Base-by-base conservation (phyloP, 225 moss, liverwort and hornwort species). In the Polytrichum formosum region DNA sequence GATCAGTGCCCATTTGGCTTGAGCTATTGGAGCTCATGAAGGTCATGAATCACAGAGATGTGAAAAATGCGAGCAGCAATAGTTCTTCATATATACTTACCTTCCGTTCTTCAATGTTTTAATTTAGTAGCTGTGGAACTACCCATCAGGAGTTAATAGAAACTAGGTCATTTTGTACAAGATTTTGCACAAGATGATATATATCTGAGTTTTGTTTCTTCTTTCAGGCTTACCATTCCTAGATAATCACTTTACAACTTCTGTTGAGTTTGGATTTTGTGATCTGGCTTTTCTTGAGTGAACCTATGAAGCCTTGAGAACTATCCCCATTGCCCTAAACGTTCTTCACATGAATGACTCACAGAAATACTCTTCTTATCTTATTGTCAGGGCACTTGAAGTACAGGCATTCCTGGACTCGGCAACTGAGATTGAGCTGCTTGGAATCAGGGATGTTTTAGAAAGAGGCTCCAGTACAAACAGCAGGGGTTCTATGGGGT, bases 391-490 rank as follows among this genome's bases (percentile, higher is more conserved):
- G 78, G 95, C 95, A 54, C 65, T 95, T 29, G 83, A 90, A 77
- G 87, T 90, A 68, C 88, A 91, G 68, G 87, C 95, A 28, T 95
- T 92, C 76, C 72, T 92, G 19, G 85, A 85, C 71, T 75, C 81
- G 10, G 95, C 95, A 74, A 75, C 88, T 64, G 81, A 85, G 65
- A 53, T 60, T 23, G 85, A 92, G 61, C 71, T 92, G 20, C 72
- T 83, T 61, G 89, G 91, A 26, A 82, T 77, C 58, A 81, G 78
- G 58, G 84, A 91, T 63, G 75, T 90, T 31, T 37, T 95, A 68
- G 78, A 78, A 26, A 86, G 89, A 77, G 84, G 91, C 66, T 70
- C 81, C 16, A 90, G 84, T 67, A 87, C 77, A 26, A 83, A 81
- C 63, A 90, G 86, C 23, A 61, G 70, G 9, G 80, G 84, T 61